Percentiles rank a stretch among this genome's conserved stretches.
Evolutionary conservation across 805 yeast genomes (phyloP).

Genomic region (Lipomyces yamanashiensis): DNA sequence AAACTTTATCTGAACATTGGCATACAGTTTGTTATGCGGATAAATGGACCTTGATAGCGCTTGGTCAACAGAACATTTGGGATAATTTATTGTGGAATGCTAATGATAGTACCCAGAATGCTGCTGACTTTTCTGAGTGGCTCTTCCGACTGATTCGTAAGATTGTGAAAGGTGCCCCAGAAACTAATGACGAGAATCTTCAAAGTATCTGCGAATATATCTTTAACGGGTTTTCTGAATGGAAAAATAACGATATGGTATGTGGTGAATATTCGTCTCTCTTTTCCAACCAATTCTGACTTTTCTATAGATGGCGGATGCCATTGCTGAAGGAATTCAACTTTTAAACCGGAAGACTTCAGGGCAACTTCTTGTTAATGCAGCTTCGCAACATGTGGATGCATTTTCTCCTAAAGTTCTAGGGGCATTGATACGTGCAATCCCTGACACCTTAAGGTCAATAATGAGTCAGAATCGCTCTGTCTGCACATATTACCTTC

Average conservation of each 20-base stretch:
- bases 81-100: background rate
- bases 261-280: background rate
- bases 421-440: background rate
- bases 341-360: background rate
- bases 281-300: background rate
- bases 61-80: background rate
- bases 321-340: background rate
- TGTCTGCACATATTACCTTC: background rate
- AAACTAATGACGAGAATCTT: background rate
- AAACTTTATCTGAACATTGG: background rate
- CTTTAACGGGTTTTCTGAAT: background rate
- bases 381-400: background rate
- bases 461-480: background rate
- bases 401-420: background rate
- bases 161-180: too few relatives aligned
- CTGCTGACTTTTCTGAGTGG: constrained; percentile 1
- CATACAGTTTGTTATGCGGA: background rate
- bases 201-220: background rate
- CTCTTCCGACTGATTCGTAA: background rate
- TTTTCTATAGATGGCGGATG: background rate
- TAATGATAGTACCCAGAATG: background rate
- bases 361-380: background rate
- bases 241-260: background rate
- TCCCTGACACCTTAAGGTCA: background rate
- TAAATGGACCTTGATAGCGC: background rate